Conservation (phyloP, 257 asterid species). For the Scutellaria barbata region DNA sequence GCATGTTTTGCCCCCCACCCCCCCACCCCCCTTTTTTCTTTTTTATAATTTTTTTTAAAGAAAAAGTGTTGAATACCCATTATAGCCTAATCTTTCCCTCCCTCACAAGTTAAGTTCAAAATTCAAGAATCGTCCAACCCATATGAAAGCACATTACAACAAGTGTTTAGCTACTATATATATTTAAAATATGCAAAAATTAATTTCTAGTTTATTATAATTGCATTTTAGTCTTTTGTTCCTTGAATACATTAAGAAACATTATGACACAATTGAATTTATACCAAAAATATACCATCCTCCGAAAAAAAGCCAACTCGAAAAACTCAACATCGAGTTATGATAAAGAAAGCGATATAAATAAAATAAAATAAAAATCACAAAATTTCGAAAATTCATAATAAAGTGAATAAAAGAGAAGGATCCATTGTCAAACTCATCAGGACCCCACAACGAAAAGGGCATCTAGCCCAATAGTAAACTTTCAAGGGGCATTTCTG, state of each 20-base stretch:
- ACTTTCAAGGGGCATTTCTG: conserved; percentile 39
- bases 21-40: background rate
- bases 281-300: too few species aligned
- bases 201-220: too few species aligned
- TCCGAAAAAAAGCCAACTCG: too few species aligned
- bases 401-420: background rate
- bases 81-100: conserved; percentile 54
- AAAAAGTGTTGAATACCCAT: conserved; percentile 32
- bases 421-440: background rate
- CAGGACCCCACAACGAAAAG: conserved; percentile 11
- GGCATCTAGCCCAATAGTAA: conserved; percentile 38
- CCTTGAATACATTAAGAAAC: background rate
- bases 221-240: background rate
- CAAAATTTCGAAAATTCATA: too few species aligned
- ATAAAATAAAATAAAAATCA: too few species aligned
- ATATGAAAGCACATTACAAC: background rate
- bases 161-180: conserved; percentile 5
- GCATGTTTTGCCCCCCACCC: conserved; percentile 30
- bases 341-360: too few species aligned
- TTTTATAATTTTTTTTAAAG: background rate
- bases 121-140: conserved; percentile 53
- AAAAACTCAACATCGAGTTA: too few species aligned
- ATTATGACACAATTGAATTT: too few species aligned
- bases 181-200: background rate
- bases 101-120: conserved; percentile 63